These are phyloP conservation scores for Coprinopsis strossmayeri DNA, from an alignment of 768 basidiomycete genomes.

Conservation along the genomic window DNA sequence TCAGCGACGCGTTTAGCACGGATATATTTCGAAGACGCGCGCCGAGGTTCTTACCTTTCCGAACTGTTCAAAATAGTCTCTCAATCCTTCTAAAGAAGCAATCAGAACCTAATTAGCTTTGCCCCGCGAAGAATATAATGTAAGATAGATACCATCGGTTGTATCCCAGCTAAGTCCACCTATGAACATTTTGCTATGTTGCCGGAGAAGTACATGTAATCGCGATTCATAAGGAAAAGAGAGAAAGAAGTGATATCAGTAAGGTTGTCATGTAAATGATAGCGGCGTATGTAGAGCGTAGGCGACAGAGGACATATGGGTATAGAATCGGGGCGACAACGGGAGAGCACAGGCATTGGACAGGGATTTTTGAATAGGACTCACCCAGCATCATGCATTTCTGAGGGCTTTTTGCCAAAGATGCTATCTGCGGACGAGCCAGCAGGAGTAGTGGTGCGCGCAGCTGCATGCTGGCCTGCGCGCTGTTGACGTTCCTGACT, in stretches of 20 bases:
- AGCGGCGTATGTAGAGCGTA: too few relatives aligned
- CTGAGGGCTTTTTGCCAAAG: slow-evolving; percentile 56
- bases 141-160: slow-evolving; percentile 68
- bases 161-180: slow-evolving; percentile 91
- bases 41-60: slow-evolving; percentile 47
- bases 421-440: slow-evolving; percentile 31
- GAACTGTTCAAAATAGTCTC: slow-evolving; percentile 73
- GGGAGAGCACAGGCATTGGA: too few relatives aligned
- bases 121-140: too few relatives aligned
- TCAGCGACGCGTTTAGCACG: slow-evolving; percentile 17
- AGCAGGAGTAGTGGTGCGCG: slow-evolving; percentile 15
- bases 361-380: too few relatives aligned
- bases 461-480: slow-evolving; percentile 16
- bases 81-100: slow-evolving; percentile 45
- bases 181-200: slow-evolving; percentile 80
- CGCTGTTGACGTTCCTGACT: slow-evolving; percentile 57
- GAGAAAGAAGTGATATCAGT: slow-evolving; percentile 6
- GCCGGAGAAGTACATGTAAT: background rate
- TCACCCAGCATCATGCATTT: slow-evolving; percentile 84
- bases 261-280: background rate
- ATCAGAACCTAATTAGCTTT: slow-evolving; percentile 14
- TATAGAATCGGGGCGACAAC: too few relatives aligned
- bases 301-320: too few relatives aligned
- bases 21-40: slow-evolving; percentile 1
- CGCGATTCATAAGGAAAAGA: slow-evolving; percentile 1